These are phyloP conservation scores for Wickerhamomyces sp. DNA, from an alignment of 1,139 yeast genomes.

Conservation along the genomic window DNA sequence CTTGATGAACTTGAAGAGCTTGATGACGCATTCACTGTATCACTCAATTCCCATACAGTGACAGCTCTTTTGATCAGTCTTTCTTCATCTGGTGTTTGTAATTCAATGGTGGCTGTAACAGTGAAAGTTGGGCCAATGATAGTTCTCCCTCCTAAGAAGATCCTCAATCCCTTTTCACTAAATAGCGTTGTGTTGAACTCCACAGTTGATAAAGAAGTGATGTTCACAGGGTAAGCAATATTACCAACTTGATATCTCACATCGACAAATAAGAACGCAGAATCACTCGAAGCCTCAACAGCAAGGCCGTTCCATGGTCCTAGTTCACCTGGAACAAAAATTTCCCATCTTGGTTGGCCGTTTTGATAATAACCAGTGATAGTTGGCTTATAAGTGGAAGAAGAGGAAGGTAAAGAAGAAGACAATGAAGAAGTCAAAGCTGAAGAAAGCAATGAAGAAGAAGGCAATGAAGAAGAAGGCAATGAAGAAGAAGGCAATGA, in stretches of 20 bases:
- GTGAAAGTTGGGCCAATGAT: no score
- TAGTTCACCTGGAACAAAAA: neutral
- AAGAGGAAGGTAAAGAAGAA: neutral
- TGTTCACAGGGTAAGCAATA: conserved; percentile 1
- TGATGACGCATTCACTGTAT: neutral
- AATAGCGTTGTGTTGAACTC: no score
- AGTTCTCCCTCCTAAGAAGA: no score
- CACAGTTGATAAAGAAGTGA: conserved; percentile 1
- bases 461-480: neutral
- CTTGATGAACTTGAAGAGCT: neutral
- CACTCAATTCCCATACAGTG: conserved; percentile 2
- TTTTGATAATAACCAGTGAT: neutral
- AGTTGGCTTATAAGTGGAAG: neutral
- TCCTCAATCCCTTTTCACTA: no score
- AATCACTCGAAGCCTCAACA: neutral
- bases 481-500: neutral
- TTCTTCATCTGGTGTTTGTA: conserved; percentile 4
- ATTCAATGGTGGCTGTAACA: neutral
- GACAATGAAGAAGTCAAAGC: neutral
- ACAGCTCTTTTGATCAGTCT: conserved; percentile 8
- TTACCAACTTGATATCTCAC: conserved; percentile 13
- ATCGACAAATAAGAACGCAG: conserved; percentile 2
- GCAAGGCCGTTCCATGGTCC: conserved; percentile 2
- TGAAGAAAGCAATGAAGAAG: neutral
- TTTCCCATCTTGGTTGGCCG: conserved; percentile 17